Base-by-base conservation (phyloP, 2,329 filamentous ascomycete genomes). In the Verticillium nubilum region DNA sequence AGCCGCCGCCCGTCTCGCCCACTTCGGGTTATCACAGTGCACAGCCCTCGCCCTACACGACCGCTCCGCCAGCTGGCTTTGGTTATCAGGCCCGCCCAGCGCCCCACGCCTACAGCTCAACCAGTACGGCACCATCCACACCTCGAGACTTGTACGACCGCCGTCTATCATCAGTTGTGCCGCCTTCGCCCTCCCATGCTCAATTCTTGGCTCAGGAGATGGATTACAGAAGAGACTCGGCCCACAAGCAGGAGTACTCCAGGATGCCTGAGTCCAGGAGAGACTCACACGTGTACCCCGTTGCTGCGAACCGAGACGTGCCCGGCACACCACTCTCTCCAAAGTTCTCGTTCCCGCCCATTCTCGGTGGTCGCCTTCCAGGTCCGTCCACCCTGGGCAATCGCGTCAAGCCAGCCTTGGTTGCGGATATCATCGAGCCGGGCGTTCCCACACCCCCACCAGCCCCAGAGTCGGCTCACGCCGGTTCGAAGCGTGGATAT, bases 1-100 rank as follows among this genome's bases (percentile, higher is more conserved):
- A 70, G 59, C 70, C 67, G 58, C 68, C 67, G 61, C 74, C 75
- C 4, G 64, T 71, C 2, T 72, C 73, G 12, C 69, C 74, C 17
- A 68, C 67, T 26, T 66, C 69, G 1, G 68, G 71, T 2, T 76
- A 75, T 31, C 65, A 72, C 23, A 65, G 73, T 0, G 58, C 72
- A 50, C 68, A 73, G n/a, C 72, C 76, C 12, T 74, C 75, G n/a
- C 73, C 77, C 2, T 78, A 79, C 65, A 67, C 61, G 31, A 70
- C 57, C 4, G 57, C 70, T 61, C 77, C 47, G 71, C 76, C 58
- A 81, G 12, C 56, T 25, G 56, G 82, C 4, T 72, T 74, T 59
- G 62, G 62, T 37, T 74, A 72, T 53, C 62, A 66, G 23, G 66
- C 63, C 31, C 68, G 71, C 27, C 66, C 60, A 54, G 53, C 69